Evolutionary conservation across 2,329 filamentous ascomycete genomes (phyloP), one percentile per base, ranked within the genome.

Genomic region (Fonsecaea pedrosoi): DNA sequence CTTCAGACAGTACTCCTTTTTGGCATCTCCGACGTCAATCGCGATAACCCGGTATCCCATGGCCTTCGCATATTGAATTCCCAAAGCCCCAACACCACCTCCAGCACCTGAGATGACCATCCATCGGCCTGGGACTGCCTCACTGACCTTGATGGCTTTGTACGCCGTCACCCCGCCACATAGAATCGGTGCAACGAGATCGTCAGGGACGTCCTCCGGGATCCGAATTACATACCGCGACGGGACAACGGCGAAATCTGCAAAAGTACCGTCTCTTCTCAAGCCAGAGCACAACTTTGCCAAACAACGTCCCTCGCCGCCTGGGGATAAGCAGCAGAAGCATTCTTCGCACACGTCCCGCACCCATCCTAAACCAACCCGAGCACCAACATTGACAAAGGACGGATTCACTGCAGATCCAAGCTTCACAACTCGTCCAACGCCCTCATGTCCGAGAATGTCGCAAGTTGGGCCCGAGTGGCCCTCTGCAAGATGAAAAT

Each of bases 401-500:
- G 71, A 64, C 15, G 61, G 60, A 4, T 70, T 35, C 1, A 80
- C 74, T 38, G 76, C 74, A 35, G 74, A 73, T 1, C 82, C 82
- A 1, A 82, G 66, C 30, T 69, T 73, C 3, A 74, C 77, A 15
- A 82, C 74, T 10, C 73, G 74, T 1, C 82, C 82, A 0, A 82
- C 78, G 7, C 81, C 82, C 67, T 84, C 82, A 56, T 83, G 82
- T 3, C 82, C 82, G 13, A 69, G 63, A 82, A 87, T 86, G 30
- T 75, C 67, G 4, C 73, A 71, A 0, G 74, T 73, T 0, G 78
- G 77, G 0, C 79, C 78, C 54, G 81, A 69, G 30, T 79, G 73
- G 10, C 80, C 79, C 0, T 75, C 61, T 0, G 79, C 80, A 73
- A 84, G 83, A 72, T 87, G 85, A n/a, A 88, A 75, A 70, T 88